A percentile compares a stretch with the other conserved stretches of the same genome.
Evolutionary conservation across 2,329 filamentous ascomycete genomes (phyloP).

Genomic region (Phialemonium atrogriseum): DNA sequence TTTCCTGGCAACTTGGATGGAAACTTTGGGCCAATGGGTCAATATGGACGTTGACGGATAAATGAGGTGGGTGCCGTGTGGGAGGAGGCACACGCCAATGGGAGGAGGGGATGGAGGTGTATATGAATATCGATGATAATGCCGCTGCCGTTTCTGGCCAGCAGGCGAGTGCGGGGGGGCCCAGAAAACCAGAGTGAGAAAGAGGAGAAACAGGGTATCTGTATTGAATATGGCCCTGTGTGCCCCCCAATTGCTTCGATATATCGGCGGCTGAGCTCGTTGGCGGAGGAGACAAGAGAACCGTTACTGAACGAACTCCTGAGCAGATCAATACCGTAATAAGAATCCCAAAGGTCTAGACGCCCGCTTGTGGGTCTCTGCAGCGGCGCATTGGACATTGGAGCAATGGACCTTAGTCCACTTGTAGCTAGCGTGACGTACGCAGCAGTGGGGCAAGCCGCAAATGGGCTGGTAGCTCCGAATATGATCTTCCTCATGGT

Average conservation of each 20-base stretch:
- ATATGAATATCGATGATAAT: conserved; percentile 16
- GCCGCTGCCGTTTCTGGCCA: conserved; percentile 10
- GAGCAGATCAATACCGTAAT: too few species aligned
- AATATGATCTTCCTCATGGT: too few species aligned
- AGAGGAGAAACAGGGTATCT: not conserved
- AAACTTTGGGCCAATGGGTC: conserved; percentile 10
- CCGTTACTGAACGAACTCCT: too few species aligned
- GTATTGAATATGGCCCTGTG: not conserved
- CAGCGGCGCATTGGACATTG: too few species aligned
- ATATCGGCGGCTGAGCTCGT: too few species aligned
- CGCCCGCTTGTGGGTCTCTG: too few species aligned
- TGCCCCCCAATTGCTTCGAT: not conserved
- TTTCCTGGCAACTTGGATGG: conserved; percentile 8
- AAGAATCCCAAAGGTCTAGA: too few species aligned
- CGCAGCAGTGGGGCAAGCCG: too few species aligned
- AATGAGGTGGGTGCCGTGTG: conserved; percentile 14
- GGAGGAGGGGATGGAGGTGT: conserved; percentile 7
- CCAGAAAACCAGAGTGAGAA: not conserved
- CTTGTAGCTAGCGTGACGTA: too few species aligned
- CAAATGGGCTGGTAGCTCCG: too few species aligned
- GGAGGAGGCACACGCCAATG: conserved; percentile 14
- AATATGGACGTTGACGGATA: conserved; percentile 20
- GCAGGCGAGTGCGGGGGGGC: conserved; percentile 1
- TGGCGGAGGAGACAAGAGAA: too few species aligned
- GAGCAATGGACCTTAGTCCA: too few species aligned